Evolutionary conservation across 2,329 filamentous ascomycete species (phyloP), one percentile per base, ranked within the genome.

Genomic region (Aspergillus novoparasiticus): DNA sequence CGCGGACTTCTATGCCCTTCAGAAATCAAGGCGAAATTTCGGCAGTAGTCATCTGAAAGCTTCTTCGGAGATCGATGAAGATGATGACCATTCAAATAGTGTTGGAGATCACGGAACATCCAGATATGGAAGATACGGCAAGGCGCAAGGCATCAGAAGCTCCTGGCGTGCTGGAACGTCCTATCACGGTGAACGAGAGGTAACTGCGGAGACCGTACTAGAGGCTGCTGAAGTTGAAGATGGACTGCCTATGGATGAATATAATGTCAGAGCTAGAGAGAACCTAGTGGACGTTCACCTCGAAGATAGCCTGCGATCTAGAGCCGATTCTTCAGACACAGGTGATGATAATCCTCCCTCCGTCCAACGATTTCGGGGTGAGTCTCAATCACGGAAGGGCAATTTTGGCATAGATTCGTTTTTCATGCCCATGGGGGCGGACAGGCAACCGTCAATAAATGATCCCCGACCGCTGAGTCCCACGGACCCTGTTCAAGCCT

Each of bases 1-100:
- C 39, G 93, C 93, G n/a, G 95, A 98, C 78, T 89, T 95, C 69
- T 96, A 94, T 78, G 94, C 94, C 6, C 82, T 99, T 62, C 94
- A 98, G 78, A 87, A 90, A 70, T 98, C 94, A 68, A 87, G 95
- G 69, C 87, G 94, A 54, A 92, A 97, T 63, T 94, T 97, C 73
- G 92, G 93, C 16, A 89, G 90, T 16, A 93, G 91, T 77, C 88
- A 91, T 69, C 81, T 97, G 57, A 92, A 91, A 43, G 93, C 96
- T 69, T 97, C 93, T 66, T 90, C 90, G 2, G 94, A 96, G 70
- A 87, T 90, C 2, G 93, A 95, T 57, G 88, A 90, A 48, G 89
- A 90, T 58, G 85, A 80, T n/a, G 87, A 84, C 71, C 81, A 80
- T 39, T 58, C 57, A 53, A 86, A 88, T 34, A 82, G 83, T n/a